These are phyloP conservation scores for Periglandula ipomoeae DNA, from an alignment of 2,329 filamentous ascomycete genomes.

Conservation along the genomic window DNA sequence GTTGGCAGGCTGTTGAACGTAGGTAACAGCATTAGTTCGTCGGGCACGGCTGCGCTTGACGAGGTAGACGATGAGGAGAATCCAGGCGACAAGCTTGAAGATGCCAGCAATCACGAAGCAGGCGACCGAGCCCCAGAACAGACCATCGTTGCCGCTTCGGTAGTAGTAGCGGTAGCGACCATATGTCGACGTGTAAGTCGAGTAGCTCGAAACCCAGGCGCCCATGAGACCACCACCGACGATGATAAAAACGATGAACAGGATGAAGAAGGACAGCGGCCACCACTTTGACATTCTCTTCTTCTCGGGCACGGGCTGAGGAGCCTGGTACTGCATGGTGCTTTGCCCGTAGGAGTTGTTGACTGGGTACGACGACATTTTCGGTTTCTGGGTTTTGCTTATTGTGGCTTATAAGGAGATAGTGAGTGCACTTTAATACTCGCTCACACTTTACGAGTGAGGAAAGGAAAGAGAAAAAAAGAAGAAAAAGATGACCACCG, in stretches of 20 bases:
- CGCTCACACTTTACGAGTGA: no score
- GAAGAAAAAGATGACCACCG: no score
- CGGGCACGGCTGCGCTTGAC: not conserved
- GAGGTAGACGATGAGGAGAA: constrained; percentile 2
- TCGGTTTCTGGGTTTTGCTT: no score
- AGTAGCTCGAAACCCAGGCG: constrained; percentile 1
- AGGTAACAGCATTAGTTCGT: not conserved
- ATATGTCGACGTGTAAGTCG: not conserved
- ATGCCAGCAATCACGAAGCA: constrained; percentile 3
- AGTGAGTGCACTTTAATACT: no score
- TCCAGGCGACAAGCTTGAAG: constrained; percentile 3
- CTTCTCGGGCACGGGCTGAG: not conserved
- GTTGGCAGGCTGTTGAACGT: not conserved
- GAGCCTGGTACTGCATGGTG: not conserved
- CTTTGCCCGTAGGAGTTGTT: not conserved
- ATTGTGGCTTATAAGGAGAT: no score
- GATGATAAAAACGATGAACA: not conserved
- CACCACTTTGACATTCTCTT: constrained; percentile 5
- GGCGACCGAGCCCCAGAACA: not conserved
- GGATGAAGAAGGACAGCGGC: constrained; percentile 2
- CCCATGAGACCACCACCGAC: constrained; percentile 2
- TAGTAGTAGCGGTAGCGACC: not conserved
- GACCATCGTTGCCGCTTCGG: not conserved
- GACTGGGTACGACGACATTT: not conserved
- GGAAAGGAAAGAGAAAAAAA: no score